Base-by-base conservation (phyloP, 2,329 filamentous ascomycete genomes). In the Corniculantispora saksenae region DNA sequence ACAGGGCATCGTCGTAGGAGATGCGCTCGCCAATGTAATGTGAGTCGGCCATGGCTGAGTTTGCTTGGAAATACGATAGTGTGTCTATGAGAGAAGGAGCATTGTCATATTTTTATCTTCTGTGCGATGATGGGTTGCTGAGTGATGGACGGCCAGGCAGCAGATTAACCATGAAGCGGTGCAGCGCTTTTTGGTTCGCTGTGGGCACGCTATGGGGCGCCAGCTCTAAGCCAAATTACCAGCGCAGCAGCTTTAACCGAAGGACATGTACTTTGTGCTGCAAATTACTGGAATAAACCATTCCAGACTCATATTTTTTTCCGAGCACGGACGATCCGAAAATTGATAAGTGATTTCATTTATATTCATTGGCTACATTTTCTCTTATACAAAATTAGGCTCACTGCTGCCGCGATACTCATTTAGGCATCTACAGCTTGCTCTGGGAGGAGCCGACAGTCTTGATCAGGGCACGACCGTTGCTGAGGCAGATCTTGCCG, bases 401-500 rank as follows among this genome's bases (percentile, higher is more conserved):
- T 32, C 17, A 25, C 23, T 61, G 48, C 50, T 25, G 15, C 17
- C 59, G 29, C 32, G 29, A 32, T 17, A 57, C n/a, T 13, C 15
- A 21, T 50, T 15, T 29, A 45, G 10, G 40, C 19, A 56, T 67
- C 80, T 80, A 91, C 76, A 91, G 78, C 81, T 90, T 91, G 77
- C 84, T 86, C 81, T 86, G 87, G 55, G 78, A 75, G 9, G 79
- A 74, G 19, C 73, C 84, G 60, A 84, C 83, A 66, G 86, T 81
- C 83, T 86, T 92, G 73, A 97, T 86, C 75, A 94, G 77, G 29
- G 92, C 92, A 65, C 93, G 84, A 5, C 94, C 94, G 76, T 97
- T 97, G 79, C 89, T 95, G 78, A 97, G 80, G 67, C 92, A 92
- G 21, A 93, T 88, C 84, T 95, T 96, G 38, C 91, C 92, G 38